These are phyloP conservation scores for Globisporangium apiculatum DNA, from an alignment of 352 stramenopile species.

Conservation along the genomic window DNA sequence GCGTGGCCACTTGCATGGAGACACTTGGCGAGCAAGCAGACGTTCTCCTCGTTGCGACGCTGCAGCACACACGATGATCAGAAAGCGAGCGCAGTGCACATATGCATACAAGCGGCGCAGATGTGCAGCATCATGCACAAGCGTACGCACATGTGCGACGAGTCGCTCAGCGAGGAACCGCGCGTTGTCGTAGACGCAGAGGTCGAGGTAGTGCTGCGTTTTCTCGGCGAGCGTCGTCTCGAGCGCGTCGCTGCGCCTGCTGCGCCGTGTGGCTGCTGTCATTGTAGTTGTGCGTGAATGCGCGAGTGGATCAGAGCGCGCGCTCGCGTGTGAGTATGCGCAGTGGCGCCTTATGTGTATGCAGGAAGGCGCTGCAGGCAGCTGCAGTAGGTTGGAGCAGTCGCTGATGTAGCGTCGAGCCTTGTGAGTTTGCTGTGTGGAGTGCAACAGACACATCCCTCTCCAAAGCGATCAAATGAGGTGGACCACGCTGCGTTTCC, in stretches of 20 bases:
- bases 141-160: conserved; percentile 51
- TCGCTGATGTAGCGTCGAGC: no score
- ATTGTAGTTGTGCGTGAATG: background rate
- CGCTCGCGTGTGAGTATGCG: no score
- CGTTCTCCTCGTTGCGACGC: conserved; percentile 50
- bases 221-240: conserved; percentile 40
- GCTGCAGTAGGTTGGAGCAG: no score
- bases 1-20: conserved; percentile 54
- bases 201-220: conserved; percentile 44
- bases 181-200: conserved; percentile 58
- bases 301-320: no score
- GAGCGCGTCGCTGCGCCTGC: conserved; percentile 19
- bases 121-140: background rate
- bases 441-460: no score
- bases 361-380: no score
- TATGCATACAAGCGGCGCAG: background rate
- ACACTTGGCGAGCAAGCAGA: conserved; percentile 49
- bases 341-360: no score
- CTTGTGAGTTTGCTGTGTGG: no score
- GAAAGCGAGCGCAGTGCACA: background rate
- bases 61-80: conserved; percentile 12
- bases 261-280: background rate
- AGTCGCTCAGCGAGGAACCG: conserved; percentile 79
- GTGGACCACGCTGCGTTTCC: no score
- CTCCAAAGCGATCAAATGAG: no score